Base-by-base conservation (phyloP, 768 basidiomycete species). In the Thelephora ganbajun region DNA sequence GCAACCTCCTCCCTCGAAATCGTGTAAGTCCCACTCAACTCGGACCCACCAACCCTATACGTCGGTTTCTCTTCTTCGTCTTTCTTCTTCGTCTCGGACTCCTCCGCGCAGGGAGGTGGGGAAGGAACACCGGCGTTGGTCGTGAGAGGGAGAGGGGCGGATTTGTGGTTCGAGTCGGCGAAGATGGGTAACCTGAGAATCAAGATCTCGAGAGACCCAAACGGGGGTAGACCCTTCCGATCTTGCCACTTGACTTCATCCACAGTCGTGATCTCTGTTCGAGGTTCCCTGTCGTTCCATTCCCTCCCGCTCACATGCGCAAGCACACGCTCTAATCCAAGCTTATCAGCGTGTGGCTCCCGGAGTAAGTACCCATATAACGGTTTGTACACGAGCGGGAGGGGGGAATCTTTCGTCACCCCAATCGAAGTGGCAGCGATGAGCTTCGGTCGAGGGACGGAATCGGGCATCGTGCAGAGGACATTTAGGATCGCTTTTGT, bases 1-100 rank as follows among this genome's bases (percentile, higher is more conserved):
- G 74, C 77, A 1, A 79, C 76, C 55, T 84, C 81, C 54, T 65
- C 67, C 54, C 80, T 68, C 35, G 79, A 78, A 3, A 84, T 57
- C 16, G 70, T 71, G 55, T 69, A 83, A 3, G 63, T 64, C 11
- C 58, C 49, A 2, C 30, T 5, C 12, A 51, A 41, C 14, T 57
- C 63, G 30, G 68, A 71, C 11, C 61, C 63, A 12, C 44, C 23
- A 9, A 69, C 68, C 18, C 65, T 54, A 57, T 81, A 82, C 0
- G 66, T 30, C 26, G 26, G 26, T 9, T 4, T 4, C 26, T 30
- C 9, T 9, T 30, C 56, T 2, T 50, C 39, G 43, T 66, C 64
- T 39, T 42, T 45, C 43, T 63, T 58, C 1, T 73, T 71, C 1
- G 63, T 67, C 20, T 35, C 46, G 57, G 73, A 77, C 5, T 66